Conservation (phyloP, 257 asterid genomes). For the Lavandula angustifolia region DNA sequence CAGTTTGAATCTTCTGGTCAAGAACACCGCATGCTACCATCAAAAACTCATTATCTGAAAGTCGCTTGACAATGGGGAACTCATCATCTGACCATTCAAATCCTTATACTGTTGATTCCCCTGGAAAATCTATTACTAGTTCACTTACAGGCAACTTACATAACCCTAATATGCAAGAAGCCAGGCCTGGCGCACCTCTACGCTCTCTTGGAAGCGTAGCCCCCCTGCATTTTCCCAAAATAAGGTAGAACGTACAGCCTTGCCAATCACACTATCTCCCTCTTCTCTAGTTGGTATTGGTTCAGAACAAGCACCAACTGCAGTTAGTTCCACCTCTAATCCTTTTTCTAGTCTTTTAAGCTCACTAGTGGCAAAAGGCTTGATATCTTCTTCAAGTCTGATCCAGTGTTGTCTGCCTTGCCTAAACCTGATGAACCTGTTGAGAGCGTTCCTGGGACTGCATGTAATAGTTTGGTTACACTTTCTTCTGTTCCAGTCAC, state of each 20-base stretch:
- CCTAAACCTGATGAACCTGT: slow-evolving; percentile 39
- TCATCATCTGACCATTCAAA: slow-evolving; percentile 53
- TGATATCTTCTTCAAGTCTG: slow-evolving; percentile 68
- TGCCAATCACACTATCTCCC: slow-evolving; percentile 36
- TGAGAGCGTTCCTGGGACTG: slow-evolving; percentile 43
- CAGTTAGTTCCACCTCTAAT: slow-evolving; percentile 48
- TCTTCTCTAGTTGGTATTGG: slow-evolving; percentile 37
- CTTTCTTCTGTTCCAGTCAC: slow-evolving; percentile 45
- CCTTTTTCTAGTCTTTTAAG: slow-evolving; percentile 82
- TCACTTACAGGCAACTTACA: slow-evolving; percentile 39
- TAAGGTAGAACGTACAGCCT: slow-evolving; percentile 40
- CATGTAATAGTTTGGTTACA: slow-evolving; percentile 39
- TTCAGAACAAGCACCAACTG: slow-evolving; percentile 42
- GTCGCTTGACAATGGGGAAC: slow-evolving; percentile 36
- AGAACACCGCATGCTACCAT: slow-evolving; percentile 23
- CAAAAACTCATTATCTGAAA: slow-evolving; percentile 41
- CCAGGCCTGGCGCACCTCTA: slow-evolving; percentile 35
- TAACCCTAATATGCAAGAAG: slow-evolving; percentile 36
- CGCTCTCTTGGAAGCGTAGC: slow-evolving; percentile 33
- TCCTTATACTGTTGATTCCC: slow-evolving; percentile 43
- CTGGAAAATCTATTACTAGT: slow-evolving; percentile 55
- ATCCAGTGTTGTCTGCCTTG: slow-evolving; percentile 37
- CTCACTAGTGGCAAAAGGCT: slow-evolving; percentile 75
- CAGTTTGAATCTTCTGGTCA: slow-evolving; percentile 33
- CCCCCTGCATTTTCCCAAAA: slow-evolving; percentile 37